Evolutionary conservation across 2,329 filamentous ascomycete species (phyloP).

Genomic region (Geosmithia morbida): DNA sequence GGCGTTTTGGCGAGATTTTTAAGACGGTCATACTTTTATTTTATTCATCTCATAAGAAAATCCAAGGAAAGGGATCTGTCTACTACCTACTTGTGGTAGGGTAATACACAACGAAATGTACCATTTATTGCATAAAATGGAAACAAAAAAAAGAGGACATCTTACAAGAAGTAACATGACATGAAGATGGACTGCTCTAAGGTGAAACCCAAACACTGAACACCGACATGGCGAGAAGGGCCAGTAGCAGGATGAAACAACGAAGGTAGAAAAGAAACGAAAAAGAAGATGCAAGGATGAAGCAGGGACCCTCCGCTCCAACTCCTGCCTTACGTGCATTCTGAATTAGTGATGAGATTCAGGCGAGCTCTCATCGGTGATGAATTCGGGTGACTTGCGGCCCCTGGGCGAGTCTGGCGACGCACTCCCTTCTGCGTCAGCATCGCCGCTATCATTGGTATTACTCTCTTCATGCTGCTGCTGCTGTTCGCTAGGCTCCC

Average conservation of each 20-base stretch:
- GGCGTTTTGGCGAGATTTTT: not conserved
- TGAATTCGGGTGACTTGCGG: slow-evolving; percentile 11
- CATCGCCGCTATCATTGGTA: slow-evolving; percentile 1
- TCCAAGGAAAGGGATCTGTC: not conserved
- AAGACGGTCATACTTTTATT: not conserved
- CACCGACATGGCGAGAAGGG: no score
- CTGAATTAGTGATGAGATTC: slow-evolving; percentile 3
- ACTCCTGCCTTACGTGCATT: not conserved
- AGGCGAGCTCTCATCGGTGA: slow-evolving; percentile 13
- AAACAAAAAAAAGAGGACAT: not conserved
- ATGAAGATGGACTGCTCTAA: no score
- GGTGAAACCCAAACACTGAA: not conserved
- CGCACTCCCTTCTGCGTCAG: not conserved
- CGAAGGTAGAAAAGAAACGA: not conserved
- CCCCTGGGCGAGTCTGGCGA: slow-evolving; percentile 5
- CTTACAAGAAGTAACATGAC: not conserved
- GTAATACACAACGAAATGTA: not conserved
- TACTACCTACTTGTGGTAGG: not conserved
- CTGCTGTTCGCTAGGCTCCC: slow-evolving; percentile 2
- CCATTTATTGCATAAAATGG: not conserved
- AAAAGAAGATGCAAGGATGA: not conserved
- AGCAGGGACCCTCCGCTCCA: no score
- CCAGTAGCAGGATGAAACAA: no score
- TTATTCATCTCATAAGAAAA: not conserved
- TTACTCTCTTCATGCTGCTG: slow-evolving; percentile 6